These are phyloP conservation scores for Cucumis hystrix DNA, from an alignment of 306 rosid species.

Conservation along the genomic window DNA sequence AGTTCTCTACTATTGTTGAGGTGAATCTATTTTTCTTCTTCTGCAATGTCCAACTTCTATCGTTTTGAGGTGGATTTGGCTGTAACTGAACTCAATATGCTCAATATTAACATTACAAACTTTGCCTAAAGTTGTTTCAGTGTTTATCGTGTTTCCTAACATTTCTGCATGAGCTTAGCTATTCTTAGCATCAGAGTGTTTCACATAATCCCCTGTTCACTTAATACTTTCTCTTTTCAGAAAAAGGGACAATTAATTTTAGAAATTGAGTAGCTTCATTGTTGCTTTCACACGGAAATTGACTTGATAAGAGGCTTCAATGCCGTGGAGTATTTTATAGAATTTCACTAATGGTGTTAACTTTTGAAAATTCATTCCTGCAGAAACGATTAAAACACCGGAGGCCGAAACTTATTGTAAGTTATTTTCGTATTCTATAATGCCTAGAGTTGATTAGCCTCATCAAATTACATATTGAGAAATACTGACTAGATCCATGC, in stretches of 20 bases:
- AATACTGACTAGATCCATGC: constrained; percentile 15
- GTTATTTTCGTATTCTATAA: constrained; percentile 10
- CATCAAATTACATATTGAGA: constrained; percentile 7
- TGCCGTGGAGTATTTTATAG: not conserved
- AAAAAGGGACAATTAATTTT: not conserved
- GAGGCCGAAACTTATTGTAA: constrained; percentile 68
- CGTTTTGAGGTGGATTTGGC: not conserved
- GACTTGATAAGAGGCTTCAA: not conserved
- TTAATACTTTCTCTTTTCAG: not conserved
- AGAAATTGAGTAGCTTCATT: not conserved
- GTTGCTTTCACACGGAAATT: not conserved
- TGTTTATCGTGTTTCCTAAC: not conserved
- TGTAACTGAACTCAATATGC: not conserved
- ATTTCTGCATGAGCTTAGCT: not conserved
- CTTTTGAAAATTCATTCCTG: constrained; percentile 10
- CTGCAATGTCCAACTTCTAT: not conserved
- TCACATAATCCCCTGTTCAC: not conserved
- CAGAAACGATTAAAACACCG: constrained; percentile 77
- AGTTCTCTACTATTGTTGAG: constrained; percentile 64
- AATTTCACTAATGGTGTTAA: not conserved
- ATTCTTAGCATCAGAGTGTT: not conserved
- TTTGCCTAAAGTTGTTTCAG: not conserved
- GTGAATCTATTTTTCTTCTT: constrained; percentile 27
- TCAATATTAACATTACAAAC: not conserved
- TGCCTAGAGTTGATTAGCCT: constrained; percentile 6